A percentile compares a stretch with the other conserved stretches of the same genome.
Conservation (phyloP, 2,329 filamentous ascomycete species). For the Hymenoscyphus fructigenus region DNA sequence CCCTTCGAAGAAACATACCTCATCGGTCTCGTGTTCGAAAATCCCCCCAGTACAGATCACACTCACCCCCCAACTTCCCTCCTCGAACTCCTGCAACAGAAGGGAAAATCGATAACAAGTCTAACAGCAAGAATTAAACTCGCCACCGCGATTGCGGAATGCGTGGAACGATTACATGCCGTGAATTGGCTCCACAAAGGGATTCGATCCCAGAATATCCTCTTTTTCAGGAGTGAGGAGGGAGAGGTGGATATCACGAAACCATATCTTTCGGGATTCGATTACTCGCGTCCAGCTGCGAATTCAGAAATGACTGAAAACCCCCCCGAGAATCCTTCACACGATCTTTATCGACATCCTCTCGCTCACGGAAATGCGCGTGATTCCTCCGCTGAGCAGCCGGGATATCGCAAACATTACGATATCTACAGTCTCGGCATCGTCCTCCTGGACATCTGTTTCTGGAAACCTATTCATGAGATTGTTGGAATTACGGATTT, state of each 20-base stretch:
- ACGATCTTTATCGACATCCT: conserved; percentile 1
- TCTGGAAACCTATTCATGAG: not conserved
- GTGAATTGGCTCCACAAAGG: conserved; percentile 17
- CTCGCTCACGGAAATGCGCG: not conserved
- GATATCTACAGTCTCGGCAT: conserved; percentile 1
- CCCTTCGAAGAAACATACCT: not conserved
- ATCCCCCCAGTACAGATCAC: not conserved
- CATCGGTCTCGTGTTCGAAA: conserved; percentile 1
- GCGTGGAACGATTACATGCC: conserved; percentile 1
- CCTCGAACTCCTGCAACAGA: not conserved
- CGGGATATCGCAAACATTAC: not conserved
- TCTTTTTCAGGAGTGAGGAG: conserved; percentile 1
- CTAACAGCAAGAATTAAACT: not conserved
- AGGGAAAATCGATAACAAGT: not conserved
- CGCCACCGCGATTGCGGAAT: not conserved
- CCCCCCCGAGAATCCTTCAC: not conserved
- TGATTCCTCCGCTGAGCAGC: not conserved
- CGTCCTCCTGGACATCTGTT: not conserved
- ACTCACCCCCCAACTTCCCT: not conserved
- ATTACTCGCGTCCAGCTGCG: not conserved
- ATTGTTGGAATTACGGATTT: not conserved
- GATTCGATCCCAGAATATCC: conserved; percentile 12
- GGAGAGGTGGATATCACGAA: not conserved
- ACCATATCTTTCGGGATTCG: not conserved
- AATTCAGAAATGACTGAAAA: not conserved